Evolutionary conservation across 2,329 filamentous ascomycete genomes (phyloP).

Genomic region (Magnaporthales sp.): DNA sequence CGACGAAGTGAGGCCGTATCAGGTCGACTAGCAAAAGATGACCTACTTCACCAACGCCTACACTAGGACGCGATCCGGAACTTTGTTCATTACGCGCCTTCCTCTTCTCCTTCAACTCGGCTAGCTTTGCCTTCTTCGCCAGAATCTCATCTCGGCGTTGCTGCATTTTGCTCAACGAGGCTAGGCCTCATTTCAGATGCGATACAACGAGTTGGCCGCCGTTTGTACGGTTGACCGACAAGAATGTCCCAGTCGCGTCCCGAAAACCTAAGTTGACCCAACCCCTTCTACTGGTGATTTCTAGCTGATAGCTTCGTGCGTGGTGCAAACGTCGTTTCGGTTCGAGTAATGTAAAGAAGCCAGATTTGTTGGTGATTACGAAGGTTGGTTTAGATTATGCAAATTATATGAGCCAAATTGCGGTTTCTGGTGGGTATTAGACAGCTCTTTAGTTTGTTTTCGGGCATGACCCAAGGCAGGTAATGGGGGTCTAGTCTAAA

Average conservation of each 20-base stretch:
- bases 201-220: background rate
- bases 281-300: background rate
- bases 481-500: background rate
- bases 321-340: background rate
- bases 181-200: slow-evolving; percentile 1
- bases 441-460: background rate
- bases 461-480: background rate
- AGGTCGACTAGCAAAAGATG: background rate
- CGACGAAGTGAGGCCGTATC: background rate
- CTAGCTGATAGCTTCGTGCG: background rate
- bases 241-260: background rate
- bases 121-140: slow-evolving; percentile 94
- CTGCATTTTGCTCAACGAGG: slow-evolving; percentile 42
- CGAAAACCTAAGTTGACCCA: background rate
- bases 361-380: background rate
- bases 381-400: background rate
- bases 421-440: background rate
- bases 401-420: background rate
- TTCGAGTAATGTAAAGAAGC: background rate
- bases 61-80: background rate
- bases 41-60: background rate
- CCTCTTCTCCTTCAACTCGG: slow-evolving; percentile 68
- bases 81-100: slow-evolving; percentile 3
- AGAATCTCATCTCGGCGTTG: slow-evolving; percentile 92
- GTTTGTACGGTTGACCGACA: background rate